Evolutionary conservation across 768 basidiomycete species (phyloP).

Genomic region (Suillus lakei): DNA sequence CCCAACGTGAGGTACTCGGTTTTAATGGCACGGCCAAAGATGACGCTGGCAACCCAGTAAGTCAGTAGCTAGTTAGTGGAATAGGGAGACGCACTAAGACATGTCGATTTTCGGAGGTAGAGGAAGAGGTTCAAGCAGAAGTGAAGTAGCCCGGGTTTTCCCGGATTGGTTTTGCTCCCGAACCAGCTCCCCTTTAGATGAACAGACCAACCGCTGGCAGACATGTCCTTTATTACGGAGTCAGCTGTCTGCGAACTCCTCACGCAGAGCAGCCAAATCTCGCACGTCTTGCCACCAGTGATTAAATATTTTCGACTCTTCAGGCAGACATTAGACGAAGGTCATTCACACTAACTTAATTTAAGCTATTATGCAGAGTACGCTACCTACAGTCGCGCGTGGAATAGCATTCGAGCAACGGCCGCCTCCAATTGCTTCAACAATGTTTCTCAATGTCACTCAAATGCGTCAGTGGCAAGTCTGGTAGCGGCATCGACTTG

Average conservation of each 20-base stretch:
- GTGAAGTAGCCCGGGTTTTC: constrained; percentile 31
- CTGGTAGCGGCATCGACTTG: constrained; percentile 91
- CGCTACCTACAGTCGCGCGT: constrained; percentile 59
- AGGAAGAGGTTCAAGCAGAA: constrained; percentile 14
- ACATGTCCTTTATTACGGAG: neutral
- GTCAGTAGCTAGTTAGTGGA: constrained; percentile 10
- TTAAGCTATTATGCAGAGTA: neutral
- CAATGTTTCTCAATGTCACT: constrained; percentile 80
- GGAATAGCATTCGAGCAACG: constrained; percentile 80
- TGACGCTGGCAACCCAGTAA: constrained; percentile 51
- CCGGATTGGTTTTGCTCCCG: constrained; percentile 7
- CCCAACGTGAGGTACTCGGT: constrained; percentile 80
- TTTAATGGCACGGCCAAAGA: constrained; percentile 81
- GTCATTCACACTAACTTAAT: neutral
- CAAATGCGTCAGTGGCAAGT: constrained; percentile 77
- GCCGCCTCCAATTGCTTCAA: constrained; percentile 62
- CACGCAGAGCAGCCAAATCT: too few relatives aligned
- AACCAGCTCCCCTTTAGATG: too few relatives aligned
- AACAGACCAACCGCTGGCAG: neutral
- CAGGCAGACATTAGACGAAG: neutral
- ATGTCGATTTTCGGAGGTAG: constrained; percentile 32
- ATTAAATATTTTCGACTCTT: neutral
- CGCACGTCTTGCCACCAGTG: too few relatives aligned
- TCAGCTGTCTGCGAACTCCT: neutral
- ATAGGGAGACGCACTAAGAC: constrained; percentile 46